Conservation (phyloP, 2,329 filamentous ascomycete genomes). For the Epichloe sp. region DNA sequence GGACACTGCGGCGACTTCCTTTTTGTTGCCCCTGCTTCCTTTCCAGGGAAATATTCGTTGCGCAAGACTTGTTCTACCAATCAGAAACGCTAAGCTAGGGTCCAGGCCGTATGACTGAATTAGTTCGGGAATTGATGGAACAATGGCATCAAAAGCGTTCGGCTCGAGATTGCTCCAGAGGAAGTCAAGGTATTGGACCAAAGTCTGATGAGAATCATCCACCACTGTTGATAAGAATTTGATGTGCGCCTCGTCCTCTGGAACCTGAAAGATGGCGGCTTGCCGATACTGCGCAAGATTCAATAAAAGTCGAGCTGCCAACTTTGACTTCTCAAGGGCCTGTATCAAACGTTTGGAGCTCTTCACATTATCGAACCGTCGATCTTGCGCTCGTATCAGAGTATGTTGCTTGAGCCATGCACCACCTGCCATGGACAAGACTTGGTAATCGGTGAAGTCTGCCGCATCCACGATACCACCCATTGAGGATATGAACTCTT, state of each 20-base stretch:
- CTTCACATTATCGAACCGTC: constrained; percentile 59
- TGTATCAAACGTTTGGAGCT: constrained; percentile 71
- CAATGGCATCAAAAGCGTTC: constrained; percentile 62
- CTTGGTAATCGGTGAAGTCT: constrained; percentile 79
- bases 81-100: constrained; percentile 70
- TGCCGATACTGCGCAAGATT: constrained; percentile 83
- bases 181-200: constrained; percentile 81
- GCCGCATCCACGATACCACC: constrained; percentile 78
- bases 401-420: constrained; percentile 68
- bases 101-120: constrained; percentile 71
- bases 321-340: constrained; percentile 61
- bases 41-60: constrained; percentile 42
- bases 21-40: constrained; percentile 17
- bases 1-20: constrained; percentile 14
- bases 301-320: constrained; percentile 75
- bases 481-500: constrained; percentile 86
- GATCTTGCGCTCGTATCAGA: constrained; percentile 67
- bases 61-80: constrained; percentile 63
- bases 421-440: constrained; percentile 80
- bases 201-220: constrained; percentile 76
- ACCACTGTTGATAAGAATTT: constrained; percentile 81
- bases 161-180: constrained; percentile 66
- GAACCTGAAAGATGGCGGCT: constrained; percentile 64
- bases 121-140: constrained; percentile 62
- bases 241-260: constrained; percentile 63